phyloP scores from a whole-genome alignment of 2,329 filamentous ascomycete species.

The Alternaria sp. region DNA sequence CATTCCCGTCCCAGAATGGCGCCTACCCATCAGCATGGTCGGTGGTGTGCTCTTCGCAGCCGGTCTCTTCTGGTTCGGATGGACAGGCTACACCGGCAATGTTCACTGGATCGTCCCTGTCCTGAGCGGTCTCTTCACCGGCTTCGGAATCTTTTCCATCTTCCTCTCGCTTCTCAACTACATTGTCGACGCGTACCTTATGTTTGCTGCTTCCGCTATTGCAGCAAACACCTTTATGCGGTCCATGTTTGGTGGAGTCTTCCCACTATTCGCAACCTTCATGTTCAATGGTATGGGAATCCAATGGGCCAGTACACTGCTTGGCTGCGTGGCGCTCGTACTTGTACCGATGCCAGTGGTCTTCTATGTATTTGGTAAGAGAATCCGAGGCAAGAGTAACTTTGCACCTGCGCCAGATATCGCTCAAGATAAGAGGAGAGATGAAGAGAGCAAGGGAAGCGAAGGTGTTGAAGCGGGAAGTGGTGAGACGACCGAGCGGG shows the following conservation, averaged over 20 bases:
- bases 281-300: slow-evolving; percentile 63
- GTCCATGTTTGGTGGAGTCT: slow-evolving; percentile 57
- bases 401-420: slow-evolving; percentile 53
- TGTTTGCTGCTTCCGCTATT: slow-evolving; percentile 61
- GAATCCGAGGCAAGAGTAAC: slow-evolving; percentile 51
- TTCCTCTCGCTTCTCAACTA: slow-evolving; percentile 66
- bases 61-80: slow-evolving; percentile 50
- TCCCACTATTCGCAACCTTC: slow-evolving; percentile 62
- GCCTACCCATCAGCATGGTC: slow-evolving; percentile 60
- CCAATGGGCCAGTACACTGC: slow-evolving; percentile 54
- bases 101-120: slow-evolving; percentile 52
- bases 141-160: slow-evolving; percentile 64
- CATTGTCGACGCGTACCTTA: slow-evolving; percentile 64
- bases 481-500: slow-evolving; percentile 12
- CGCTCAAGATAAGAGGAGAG: slow-evolving; percentile 40
- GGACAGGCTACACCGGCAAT: slow-evolving; percentile 50
- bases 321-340: slow-evolving; percentile 52
- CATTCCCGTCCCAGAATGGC: slow-evolving; percentile 64
- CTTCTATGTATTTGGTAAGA: slow-evolving; percentile 54
- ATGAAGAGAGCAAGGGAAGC: slow-evolving; percentile 40
- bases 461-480: slow-evolving; percentile 11
- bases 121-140: slow-evolving; percentile 59
- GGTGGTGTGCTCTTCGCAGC: slow-evolving; percentile 55
- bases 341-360: slow-evolving; percentile 53
- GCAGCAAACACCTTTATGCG: slow-evolving; percentile 63